Evolutionary conservation across 2,329 filamentous ascomycete genomes (phyloP), one percentile per base, ranked within the genome.

Genomic region (Chaetomium sp.): DNA sequence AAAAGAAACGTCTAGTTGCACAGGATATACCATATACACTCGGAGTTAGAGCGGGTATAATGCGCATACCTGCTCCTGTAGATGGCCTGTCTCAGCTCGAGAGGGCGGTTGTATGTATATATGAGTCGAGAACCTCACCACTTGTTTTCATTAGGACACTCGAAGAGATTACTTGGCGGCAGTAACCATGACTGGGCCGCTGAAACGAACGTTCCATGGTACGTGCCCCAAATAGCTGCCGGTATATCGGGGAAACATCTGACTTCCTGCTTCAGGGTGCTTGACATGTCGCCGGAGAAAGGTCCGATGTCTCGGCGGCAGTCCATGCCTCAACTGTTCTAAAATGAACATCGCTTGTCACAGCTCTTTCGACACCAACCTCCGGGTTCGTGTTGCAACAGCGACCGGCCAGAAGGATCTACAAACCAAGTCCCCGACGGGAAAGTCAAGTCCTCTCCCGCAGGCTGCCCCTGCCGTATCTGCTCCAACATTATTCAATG

Each of bases 301-400:
- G 33, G 70, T 71, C 21, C 67, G 70, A 29, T 71, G 70, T 29
- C 68, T 64, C 3, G 70, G 70, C 47, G 70, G 70, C 0, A 68
- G 63, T 27, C 70, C 70, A n/a, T 71, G 70, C 50, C 67, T 65
- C 33, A 70, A 70, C 63, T 71, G 70, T 33, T 65, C 66, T 2
- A 68, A 69, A 21, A 71, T 71, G 70, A 70, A 68, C 63, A 69
- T 71, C 21, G 68, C 63, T 51, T 71, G 70, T 58, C 70, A 71
- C 45, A 70, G 65, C 38, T 70, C 70, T 5, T 71, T 71, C 53
- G 70, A 71, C 12, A 70, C 68, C 54, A 71, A 71, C 58, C 68
- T 70, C 50, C 62, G 69, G 12, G 68, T 71, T 35, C 65, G 68
- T 8, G 68, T 71, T 13, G 66, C 68, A 19, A 70, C 70, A 2